Percentiles rank a stretch among this genome's conserved stretches.
These are phyloP conservation scores for Lodderomyces parapsilosis DNA, from an alignment of 1,139 yeast genomes.

Conservation along the genomic window DNA sequence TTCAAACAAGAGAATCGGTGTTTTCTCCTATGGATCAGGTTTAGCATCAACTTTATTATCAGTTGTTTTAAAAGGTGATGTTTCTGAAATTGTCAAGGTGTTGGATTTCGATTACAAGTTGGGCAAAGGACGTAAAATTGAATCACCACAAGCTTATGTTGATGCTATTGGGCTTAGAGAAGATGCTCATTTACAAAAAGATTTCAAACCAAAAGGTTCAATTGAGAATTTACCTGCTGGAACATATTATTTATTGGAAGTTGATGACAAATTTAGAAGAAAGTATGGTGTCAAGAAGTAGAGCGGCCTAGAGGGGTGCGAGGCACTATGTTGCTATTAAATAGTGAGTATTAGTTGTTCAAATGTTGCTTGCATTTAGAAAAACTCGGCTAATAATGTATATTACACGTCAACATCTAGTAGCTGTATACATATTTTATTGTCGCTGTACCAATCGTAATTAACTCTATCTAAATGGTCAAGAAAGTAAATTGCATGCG, in stretches of 20 bases:
- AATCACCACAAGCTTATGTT: slow-evolving; percentile 80
- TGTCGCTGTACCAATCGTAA: no score
- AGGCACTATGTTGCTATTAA: not conserved
- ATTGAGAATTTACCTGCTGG: slow-evolving; percentile 71
- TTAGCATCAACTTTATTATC: slow-evolving; percentile 90
- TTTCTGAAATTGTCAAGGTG: slow-evolving; percentile 61
- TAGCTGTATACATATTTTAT: not conserved
- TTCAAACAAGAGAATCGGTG: slow-evolving; percentile 82
- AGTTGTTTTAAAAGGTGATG: slow-evolving; percentile 77
- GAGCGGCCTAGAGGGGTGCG: no score
- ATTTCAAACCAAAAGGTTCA: slow-evolving; percentile 75
- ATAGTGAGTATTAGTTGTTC: no score
- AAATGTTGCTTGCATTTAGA: not conserved
- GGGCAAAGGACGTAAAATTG: slow-evolving; percentile 57
- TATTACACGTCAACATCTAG: no score
- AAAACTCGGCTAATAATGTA: no score
- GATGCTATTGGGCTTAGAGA: slow-evolving; percentile 84
- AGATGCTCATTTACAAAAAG: slow-evolving; percentile 79
- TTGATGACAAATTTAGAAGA: slow-evolving; percentile 91
- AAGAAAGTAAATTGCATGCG: not conserved
- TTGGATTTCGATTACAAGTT: slow-evolving; percentile 72
- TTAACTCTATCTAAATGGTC: no score
- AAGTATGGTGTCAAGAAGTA: slow-evolving; percentile 62
- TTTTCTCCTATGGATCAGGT: slow-evolving; percentile 98
- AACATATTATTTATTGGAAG: slow-evolving; percentile 77